Percentiles rank a stretch among this genome's conserved stretches.
Evolutionary conservation across 441 rosid species (phyloP).

Genomic region (Euphorbia corollata): DNA sequence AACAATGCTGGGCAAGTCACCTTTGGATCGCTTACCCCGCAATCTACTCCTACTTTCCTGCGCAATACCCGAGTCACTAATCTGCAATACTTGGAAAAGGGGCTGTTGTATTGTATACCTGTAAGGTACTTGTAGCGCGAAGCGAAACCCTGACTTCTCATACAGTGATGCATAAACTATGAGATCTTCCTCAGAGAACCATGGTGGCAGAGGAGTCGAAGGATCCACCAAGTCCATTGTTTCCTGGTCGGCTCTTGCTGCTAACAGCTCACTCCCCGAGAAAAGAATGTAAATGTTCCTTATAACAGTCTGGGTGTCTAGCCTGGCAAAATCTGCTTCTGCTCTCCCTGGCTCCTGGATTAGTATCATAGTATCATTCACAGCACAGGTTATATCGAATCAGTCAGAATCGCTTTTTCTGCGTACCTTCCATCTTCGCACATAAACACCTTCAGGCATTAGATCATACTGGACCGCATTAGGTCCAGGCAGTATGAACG

Average conservation of each 20-base stretch:
- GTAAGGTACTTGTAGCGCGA: conserved; percentile 34
- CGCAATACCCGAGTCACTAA: not conserved
- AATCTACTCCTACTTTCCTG: conserved; percentile 12
- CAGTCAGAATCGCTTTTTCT: too few species aligned
- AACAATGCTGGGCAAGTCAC: conserved; percentile 29
- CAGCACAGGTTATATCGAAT: not conserved
- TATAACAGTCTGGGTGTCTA: conserved; percentile 33
- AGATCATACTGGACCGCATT: conserved; percentile 9
- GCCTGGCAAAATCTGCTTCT: conserved; percentile 36
- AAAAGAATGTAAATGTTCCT: too few species aligned
- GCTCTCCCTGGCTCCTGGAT: conserved; percentile 39
- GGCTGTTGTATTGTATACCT: conserved; percentile 23
- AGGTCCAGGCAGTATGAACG: conserved; percentile 25
- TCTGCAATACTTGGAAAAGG: not conserved
- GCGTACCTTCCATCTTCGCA: conserved; percentile 25
- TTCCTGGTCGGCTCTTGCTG: too few species aligned
- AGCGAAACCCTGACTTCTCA: conserved; percentile 35
- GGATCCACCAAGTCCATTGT: not conserved
- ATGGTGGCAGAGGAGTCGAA: not conserved
- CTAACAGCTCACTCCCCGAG: too few species aligned
- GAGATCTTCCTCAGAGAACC: conserved; percentile 39
- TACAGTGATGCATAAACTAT: conserved; percentile 33
- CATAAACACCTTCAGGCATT: conserved; percentile 33
- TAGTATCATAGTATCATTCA: too few species aligned
- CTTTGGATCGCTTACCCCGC: conserved; percentile 25